These are phyloP conservation scores for Canavalia gladiata DNA, from an alignment of 306 rosid species.

Conservation along the genomic window DNA sequence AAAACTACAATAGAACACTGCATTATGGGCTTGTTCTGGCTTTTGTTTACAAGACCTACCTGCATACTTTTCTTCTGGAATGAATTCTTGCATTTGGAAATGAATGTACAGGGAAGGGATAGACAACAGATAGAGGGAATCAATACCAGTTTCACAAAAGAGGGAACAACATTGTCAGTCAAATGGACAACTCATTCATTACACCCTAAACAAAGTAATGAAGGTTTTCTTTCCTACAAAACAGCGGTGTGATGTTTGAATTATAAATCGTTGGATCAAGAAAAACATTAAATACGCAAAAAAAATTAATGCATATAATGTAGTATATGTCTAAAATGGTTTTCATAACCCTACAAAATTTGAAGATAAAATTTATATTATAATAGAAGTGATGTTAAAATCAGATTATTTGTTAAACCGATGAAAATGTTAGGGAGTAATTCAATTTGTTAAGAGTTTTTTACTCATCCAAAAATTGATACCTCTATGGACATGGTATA, in stretches of 20 bases:
- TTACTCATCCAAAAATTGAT: no score
- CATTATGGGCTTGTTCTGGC: constrained; percentile 43
- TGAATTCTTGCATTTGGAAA: constrained; percentile 35
- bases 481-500: no score
- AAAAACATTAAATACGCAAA: no score
- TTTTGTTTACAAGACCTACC: constrained; percentile 48
- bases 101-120: constrained; percentile 42
- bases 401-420: background rate
- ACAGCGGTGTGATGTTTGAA: background rate
- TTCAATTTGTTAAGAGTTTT: no score
- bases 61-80: background rate
- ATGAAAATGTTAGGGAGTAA: no score
- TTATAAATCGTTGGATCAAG: background rate
- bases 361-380: no score
- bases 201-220: background rate
- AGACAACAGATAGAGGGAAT: background rate
- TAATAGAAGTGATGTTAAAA: no score
- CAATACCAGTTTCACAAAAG: constrained; percentile 9
- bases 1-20: constrained; percentile 19
- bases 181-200: constrained; percentile 42
- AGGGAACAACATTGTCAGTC: constrained; percentile 45
- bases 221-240: background rate
- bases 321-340: no score
- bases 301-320: no score
- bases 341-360: no score